Evolutionary conservation across 306 rosid species (phyloP).

Genomic region (Adenanthera pavonina): DNA sequence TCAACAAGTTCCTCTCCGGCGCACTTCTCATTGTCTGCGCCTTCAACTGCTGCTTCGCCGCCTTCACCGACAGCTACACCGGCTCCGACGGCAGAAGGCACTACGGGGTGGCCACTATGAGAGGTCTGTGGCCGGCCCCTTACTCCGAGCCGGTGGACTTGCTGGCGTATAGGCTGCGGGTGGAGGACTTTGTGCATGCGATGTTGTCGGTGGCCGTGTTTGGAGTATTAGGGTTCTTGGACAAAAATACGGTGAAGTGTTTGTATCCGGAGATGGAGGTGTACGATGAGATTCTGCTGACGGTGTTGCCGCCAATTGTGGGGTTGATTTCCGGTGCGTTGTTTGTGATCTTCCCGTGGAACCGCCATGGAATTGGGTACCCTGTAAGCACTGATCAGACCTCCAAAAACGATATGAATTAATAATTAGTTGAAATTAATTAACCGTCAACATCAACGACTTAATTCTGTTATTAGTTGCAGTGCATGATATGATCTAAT

Average conservation of each 20-base stretch:
- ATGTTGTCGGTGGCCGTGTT: constrained; percentile 55
- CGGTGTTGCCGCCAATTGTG: constrained; percentile 67
- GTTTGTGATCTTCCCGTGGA: constrained; percentile 60
- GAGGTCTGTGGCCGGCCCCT: constrained; percentile 75
- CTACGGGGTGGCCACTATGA: constrained; percentile 59
- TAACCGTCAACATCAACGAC: background rate
- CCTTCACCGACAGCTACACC: constrained; percentile 83
- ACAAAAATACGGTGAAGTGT: constrained; percentile 61
- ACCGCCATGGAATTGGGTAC: constrained; percentile 88
- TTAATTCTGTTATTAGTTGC: too few species aligned
- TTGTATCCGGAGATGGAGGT: constrained; percentile 61
- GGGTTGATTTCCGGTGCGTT: constrained; percentile 60
- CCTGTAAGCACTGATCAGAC: constrained; percentile 25
- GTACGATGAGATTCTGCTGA: constrained; percentile 47
- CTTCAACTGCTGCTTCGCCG: constrained; percentile 66
- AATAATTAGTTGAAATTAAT: background rate
- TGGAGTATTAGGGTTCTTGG: constrained; percentile 59
- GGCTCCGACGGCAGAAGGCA: constrained; percentile 59
- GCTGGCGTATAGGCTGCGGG: constrained; percentile 54
- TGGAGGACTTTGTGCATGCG: constrained; percentile 78
- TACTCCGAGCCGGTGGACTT: constrained; percentile 43
- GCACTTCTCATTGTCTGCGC: constrained; percentile 52
- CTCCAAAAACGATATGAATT: background rate
- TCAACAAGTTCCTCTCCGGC: constrained; percentile 60
- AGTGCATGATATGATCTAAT: background rate